Percentiles rank a stretch among this genome's conserved stretches.
Conservation (phyloP, 2,329 filamentous ascomycete genomes). For the Fusarium verrucosum region DNA sequence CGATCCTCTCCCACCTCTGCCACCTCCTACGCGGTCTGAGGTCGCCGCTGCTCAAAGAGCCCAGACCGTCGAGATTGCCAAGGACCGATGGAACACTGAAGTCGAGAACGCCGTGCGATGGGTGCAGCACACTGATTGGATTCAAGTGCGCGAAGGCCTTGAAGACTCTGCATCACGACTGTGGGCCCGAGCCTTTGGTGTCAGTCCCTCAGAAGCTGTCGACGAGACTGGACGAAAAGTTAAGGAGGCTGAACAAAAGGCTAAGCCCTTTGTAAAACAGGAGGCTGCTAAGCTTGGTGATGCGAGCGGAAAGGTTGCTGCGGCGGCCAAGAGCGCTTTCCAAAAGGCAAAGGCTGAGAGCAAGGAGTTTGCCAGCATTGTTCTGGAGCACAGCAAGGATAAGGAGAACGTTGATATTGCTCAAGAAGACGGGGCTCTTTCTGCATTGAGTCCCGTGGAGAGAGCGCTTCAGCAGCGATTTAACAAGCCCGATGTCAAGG, state of each 20-base stretch:
- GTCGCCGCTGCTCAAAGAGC: conserved; percentile 61
- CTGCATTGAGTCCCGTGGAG: conserved; percentile 53
- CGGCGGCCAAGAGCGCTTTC: conserved; percentile 52
- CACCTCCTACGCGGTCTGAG: conserved; percentile 62
- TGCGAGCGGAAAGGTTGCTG: conserved; percentile 41
- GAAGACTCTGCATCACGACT: conserved; percentile 60
- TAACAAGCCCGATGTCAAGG: conserved; percentile 51
- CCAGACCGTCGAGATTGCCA: conserved; percentile 71
- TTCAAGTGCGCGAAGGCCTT: conserved; percentile 65
- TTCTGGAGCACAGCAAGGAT: conserved; percentile 45
- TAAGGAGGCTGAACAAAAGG: conserved; percentile 48
- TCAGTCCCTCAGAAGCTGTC: conserved; percentile 46
- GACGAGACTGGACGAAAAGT: conserved; percentile 45
- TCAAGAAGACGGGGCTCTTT: conserved; percentile 49
- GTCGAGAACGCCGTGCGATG: conserved; percentile 72
- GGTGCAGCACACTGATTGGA: conserved; percentile 74
- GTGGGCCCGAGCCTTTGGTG: conserved; percentile 54
- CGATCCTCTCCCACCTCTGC: conserved; percentile 58
- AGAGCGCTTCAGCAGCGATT: conserved; percentile 63
- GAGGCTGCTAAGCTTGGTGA: conserved; percentile 42
- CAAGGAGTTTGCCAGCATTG: conserved; percentile 37
- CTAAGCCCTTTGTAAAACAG: conserved; percentile 47
- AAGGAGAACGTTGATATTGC: conserved; percentile 50
- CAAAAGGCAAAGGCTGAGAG: conserved; percentile 44
- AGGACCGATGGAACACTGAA: conserved; percentile 82